Evolutionary conservation across 257 asterid genomes (phyloP).

Genomic region (Solanum piurae): DNA sequence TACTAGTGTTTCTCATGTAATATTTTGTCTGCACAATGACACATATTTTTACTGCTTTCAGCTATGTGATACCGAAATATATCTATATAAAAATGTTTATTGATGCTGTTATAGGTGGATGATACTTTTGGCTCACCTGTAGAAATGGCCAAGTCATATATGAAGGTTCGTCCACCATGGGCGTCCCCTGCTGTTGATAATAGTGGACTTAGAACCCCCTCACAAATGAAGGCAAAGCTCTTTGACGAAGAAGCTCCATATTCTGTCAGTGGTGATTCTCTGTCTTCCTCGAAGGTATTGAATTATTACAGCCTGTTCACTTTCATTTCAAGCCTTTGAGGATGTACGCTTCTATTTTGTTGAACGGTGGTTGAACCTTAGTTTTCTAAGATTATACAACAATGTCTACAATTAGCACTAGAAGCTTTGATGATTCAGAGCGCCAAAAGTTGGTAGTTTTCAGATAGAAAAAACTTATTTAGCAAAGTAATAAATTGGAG

Average conservation of each 20-base stretch:
- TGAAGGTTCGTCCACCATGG: conserved; percentile 73
- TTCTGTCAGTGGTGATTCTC: conserved; percentile 35
- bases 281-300: conserved; percentile 53
- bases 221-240: conserved; percentile 29
- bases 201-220: conserved; percentile 44
- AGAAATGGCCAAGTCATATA: conserved; percentile 67
- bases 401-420: not conserved
- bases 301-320: not conserved
- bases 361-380: not conserved
- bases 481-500: not conserved
- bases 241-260: conserved; percentile 33
- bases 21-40: not conserved
- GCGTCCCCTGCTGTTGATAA: conserved; percentile 39
- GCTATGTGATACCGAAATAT: not conserved
- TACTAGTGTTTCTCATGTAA: not conserved
- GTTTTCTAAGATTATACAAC: not conserved
- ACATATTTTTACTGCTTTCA: not conserved
- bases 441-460: not conserved
- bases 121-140: conserved; percentile 55
- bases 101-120: conserved; percentile 35
- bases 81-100: not conserved
- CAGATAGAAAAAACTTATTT: not conserved
- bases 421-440: not conserved
- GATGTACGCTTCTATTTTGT: not conserved
- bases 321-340: not conserved